phyloP scores from a whole-genome alignment of 2,329 filamentous ascomycete species.

The Penicillium brasilianum region DNA sequence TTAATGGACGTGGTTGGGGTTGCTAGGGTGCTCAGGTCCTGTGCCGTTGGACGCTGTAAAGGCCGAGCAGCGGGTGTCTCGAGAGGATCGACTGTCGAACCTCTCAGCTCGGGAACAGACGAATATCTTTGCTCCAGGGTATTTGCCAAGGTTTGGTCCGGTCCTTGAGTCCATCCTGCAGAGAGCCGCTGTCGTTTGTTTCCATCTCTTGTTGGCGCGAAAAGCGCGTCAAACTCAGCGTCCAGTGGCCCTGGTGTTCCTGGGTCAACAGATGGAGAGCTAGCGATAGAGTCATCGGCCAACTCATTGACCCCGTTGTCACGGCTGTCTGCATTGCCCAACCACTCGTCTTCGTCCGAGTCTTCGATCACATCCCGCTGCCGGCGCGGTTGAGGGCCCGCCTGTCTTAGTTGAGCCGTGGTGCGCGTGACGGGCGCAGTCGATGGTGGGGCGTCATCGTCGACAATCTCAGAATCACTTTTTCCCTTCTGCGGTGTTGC shows the following conservation, averaged over 20 bases:
- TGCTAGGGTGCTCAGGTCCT: slow-evolving; percentile 13
- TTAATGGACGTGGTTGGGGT: slow-evolving; percentile 13
- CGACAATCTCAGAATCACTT: slow-evolving; percentile 27
- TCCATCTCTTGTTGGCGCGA: slow-evolving; percentile 32
- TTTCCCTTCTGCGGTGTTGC: slow-evolving; percentile 14
- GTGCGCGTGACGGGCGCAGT: slow-evolving; percentile 16
- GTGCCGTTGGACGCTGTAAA: slow-evolving; percentile 12
- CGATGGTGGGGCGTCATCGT: slow-evolving; percentile 26
- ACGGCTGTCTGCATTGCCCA: slow-evolving; percentile 4
- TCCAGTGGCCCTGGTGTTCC: slow-evolving; percentile 23
- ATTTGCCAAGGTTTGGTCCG: slow-evolving; percentile 4
- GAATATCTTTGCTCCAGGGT: slow-evolving; percentile 19
- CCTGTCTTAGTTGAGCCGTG: slow-evolving; percentile 9
- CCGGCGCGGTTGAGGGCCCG: slow-evolving; percentile 14
- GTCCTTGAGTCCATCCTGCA: slow-evolving; percentile 8
- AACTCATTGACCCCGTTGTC: not conserved
- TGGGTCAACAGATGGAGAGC: slow-evolving; percentile 21
- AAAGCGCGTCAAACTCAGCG: slow-evolving; percentile 38
- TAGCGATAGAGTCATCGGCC: slow-evolving; percentile 23
- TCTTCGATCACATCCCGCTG: slow-evolving; percentile 38
- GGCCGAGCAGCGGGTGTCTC: slow-evolving; percentile 18
- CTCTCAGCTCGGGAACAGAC: slow-evolving; percentile 25
- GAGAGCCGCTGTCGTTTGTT: slow-evolving; percentile 43
- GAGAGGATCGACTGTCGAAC: slow-evolving; percentile 1
- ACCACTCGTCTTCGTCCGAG: slow-evolving; percentile 25